Percentiles rank a stretch among this genome's conserved stretches.
phyloP scores from a whole-genome alignment of 2,329 filamentous ascomycete genomes.

The Monosporascus ibericus region DNA sequence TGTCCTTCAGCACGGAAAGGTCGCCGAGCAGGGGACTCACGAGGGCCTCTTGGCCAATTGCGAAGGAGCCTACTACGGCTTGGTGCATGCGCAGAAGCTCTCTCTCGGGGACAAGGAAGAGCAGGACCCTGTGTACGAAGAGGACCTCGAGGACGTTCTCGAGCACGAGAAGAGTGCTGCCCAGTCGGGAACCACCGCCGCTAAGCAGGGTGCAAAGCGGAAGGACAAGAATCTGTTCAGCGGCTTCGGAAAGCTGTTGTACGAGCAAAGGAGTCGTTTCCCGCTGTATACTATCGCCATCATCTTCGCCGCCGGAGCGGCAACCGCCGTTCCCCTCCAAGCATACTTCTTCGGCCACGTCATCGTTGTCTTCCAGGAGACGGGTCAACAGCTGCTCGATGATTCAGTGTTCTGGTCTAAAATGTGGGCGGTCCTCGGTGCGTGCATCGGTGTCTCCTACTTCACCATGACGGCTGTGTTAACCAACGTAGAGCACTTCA shows the following conservation, averaged over 20 bases:
- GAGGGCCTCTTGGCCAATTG: constrained; percentile 3
- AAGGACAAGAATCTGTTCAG: constrained; percentile 31
- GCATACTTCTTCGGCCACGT: constrained; percentile 47
- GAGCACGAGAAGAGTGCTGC: neutral
- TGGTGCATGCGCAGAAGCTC: constrained; percentile 14
- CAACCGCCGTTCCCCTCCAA: constrained; percentile 39
- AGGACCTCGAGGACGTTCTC: no score
- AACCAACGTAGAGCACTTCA: constrained; percentile 44
- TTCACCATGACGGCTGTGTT: constrained; percentile 32
- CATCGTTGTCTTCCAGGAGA: constrained; percentile 39
- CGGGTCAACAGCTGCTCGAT: constrained; percentile 49
- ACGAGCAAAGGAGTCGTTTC: constrained; percentile 44
- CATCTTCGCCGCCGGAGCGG: constrained; percentile 34
- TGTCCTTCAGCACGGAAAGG: constrained; percentile 6
- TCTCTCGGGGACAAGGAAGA: neutral
- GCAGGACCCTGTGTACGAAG: neutral
- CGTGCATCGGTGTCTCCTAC: constrained; percentile 44
- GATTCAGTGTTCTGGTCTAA: no score
- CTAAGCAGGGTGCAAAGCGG: constrained; percentile 18
- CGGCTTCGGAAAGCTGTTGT: constrained; percentile 47
- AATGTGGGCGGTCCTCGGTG: constrained; percentile 56
- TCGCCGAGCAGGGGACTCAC: constrained; percentile 17
- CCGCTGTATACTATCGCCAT: constrained; percentile 41
- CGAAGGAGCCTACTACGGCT: constrained; percentile 9
- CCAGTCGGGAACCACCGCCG: constrained; percentile 11